Evolutionary conservation across 179 eudicot species (phyloP), one percentile per base, ranked within the genome.

Genomic region (Beta macrorhiza): DNA sequence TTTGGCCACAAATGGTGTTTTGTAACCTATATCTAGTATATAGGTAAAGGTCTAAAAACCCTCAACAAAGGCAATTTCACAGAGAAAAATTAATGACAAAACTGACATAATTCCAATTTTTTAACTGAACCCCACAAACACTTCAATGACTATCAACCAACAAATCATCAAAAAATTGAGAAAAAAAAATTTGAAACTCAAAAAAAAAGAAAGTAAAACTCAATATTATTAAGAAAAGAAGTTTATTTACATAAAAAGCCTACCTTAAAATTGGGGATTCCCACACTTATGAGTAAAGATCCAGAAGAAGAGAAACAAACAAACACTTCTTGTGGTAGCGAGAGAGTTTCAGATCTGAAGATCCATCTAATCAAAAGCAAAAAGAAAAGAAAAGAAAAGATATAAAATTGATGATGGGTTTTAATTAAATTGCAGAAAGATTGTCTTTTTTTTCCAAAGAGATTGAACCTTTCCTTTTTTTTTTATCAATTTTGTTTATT

Each of bases 261-360:
- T 37, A 90, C 93, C 92, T 88, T 67, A 79, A 22, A 77, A 78
- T 75, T 82, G 83, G 64, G 84, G 29, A 85, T 44, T 32, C 58
- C 72, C 81, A 75, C 56, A 8, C 67, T 74, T 49, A n/a, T 53
- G 59, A 47, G 79, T 51, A 74, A 83, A 80, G 81, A 82, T 77
- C 83, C 76, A 77, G 44, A 68, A 57, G n/a, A 81, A 44, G 53
- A 57, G 59, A 52, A 74, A 32, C 37, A 69, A 45, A 59, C 57
- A 81, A 62, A 29, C 16, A 44, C 55, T 80, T 37, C 65, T 78
- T 72, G 74, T 86, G 87, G 86, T 74, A 81, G 71, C 74, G 83
- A 86, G 47, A 74, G 76, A 62, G 73, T 82, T 58, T 80, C 83
- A 87, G 97, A 93, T 93, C 95, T 84, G 79, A 65, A 85, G 92